Evolutionary conservation across 192 early-diverging fungal genomes (phyloP).

Genomic region (Lobosporangium transversale): DNA sequence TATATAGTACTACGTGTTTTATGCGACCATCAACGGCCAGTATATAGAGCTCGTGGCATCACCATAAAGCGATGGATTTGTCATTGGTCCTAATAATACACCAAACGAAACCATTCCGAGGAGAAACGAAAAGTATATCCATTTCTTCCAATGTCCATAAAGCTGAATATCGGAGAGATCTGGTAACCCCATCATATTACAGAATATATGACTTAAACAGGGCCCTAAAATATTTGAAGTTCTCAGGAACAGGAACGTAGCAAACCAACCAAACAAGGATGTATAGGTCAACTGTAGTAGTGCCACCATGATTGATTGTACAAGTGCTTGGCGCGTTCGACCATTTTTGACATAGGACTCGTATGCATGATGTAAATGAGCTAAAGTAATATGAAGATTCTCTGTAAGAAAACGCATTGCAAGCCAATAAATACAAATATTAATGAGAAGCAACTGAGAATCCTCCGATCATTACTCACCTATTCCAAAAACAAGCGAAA

Average conservation of each 20-base stretch:
- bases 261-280: constrained; percentile 84
- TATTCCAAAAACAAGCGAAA: constrained; percentile 79
- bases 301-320: constrained; percentile 42
- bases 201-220: constrained; percentile 72
- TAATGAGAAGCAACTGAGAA: not conserved
- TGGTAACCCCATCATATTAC: constrained; percentile 83
- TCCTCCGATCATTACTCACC: constrained; percentile 60
- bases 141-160: constrained; percentile 27
- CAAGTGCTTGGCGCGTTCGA: constrained; percentile 44
- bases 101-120: constrained; percentile 48
- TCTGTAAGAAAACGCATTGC: too few species aligned
- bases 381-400: constrained; percentile 46
- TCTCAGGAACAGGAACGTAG: constrained; percentile 69
- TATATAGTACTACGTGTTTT: not conserved
- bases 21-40: not conserved
- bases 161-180: constrained; percentile 53
- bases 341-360: constrained; percentile 61
- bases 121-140: constrained; percentile 19
- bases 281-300: constrained; percentile 78
- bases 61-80: constrained; percentile 36
- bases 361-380: constrained; percentile 77
- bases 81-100: constrained; percentile 23
- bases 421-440: not conserved
- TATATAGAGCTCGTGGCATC: constrained; percentile 6
- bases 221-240: constrained; percentile 64